A percentile compares a stretch with the other conserved stretches of the same genome.
phyloP scores from a whole-genome alignment of 1,284 basidiomycete genomes.

The Dichomitus squalens region DNA sequence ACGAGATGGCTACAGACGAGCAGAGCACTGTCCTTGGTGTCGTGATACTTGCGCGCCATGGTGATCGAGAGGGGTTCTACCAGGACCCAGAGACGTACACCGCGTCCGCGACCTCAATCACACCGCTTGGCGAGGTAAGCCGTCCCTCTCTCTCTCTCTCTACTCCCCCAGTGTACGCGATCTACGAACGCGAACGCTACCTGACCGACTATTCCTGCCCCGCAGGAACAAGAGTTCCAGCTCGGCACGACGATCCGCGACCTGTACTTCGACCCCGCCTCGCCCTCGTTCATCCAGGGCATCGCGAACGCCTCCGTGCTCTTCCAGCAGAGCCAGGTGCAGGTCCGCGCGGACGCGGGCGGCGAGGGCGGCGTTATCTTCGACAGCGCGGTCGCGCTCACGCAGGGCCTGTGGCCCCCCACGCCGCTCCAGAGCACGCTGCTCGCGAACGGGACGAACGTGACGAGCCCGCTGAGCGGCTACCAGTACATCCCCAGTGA shows the following conservation, averaged over 20 bases:
- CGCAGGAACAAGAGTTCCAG: constrained; percentile 44
- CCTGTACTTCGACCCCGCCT: constrained; percentile 41
- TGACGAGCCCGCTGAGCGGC: constrained; percentile 51
- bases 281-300: constrained; percentile 37
- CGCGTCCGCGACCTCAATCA: constrained; percentile 48
- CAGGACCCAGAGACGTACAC: constrained; percentile 44
- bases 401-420: constrained; percentile 51
- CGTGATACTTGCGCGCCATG: constrained; percentile 52
- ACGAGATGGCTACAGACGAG: constrained; percentile 20
- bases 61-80: constrained; percentile 49
- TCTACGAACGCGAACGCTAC: neutral
- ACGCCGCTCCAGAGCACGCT: constrained; percentile 36
- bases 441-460: constrained; percentile 49
- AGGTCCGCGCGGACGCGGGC: constrained; percentile 47
- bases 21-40: constrained; percentile 41
- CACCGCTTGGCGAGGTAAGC: constrained; percentile 48
- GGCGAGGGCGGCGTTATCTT: constrained; percentile 55
- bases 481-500: constrained; percentile 68
- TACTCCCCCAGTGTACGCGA: no score
- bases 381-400: constrained; percentile 48
- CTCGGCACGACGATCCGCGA: constrained; percentile 45
- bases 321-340: constrained; percentile 39
- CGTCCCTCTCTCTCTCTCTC: neutral
- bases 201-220: neutral
- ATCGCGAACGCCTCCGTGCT: constrained; percentile 33